Evolutionary conservation across 441 rosid genomes (phyloP).

Genomic region (Adansonia rubrostipa): DNA sequence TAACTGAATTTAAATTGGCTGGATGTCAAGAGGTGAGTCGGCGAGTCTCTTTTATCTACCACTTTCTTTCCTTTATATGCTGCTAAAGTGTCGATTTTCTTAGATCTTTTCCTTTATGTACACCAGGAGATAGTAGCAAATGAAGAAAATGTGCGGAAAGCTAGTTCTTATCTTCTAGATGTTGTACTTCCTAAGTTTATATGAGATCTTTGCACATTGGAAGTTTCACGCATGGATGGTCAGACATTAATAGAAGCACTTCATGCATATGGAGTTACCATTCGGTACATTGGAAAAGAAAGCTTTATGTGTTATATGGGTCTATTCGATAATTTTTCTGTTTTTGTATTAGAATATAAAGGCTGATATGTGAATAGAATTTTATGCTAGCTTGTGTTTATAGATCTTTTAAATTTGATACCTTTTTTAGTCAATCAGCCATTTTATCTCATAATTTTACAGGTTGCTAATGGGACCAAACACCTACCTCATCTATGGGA

Average conservation of each 20-base stretch:
- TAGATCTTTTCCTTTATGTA: slow-evolving; percentile 20
- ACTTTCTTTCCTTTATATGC: slow-evolving; percentile 1
- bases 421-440: too few relatives aligned
- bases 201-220: slow-evolving; percentile 93
- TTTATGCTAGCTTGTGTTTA: too few relatives aligned
- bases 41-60: slow-evolving; percentile 18
- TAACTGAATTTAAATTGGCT: slow-evolving; percentile 89
- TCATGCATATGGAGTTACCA: slow-evolving; percentile 97
- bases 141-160: slow-evolving; percentile 93
- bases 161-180: slow-evolving; percentile 75
- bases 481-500: slow-evolving; percentile 97
- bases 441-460: slow-evolving; percentile 23
- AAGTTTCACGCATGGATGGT: slow-evolving; percentile 99
- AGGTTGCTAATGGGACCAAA: slow-evolving; percentile 94
- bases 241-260: slow-evolving; percentile 98
- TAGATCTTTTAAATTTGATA: too few relatives aligned
- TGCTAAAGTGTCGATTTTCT: slow-evolving; percentile 18
- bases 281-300: slow-evolving; percentile 95
- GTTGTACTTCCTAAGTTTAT: slow-evolving; percentile 91
- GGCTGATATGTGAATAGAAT: not conserved
- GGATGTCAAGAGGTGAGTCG: slow-evolving; percentile 76
- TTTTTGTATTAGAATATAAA: slow-evolving; percentile 8
- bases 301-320: slow-evolving; percentile 31
- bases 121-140: slow-evolving; percentile 79
- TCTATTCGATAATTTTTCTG: not conserved